Evolutionary conservation across 345 rosid genomes (phyloP).

Genomic region (Lepidium didymum): DNA sequence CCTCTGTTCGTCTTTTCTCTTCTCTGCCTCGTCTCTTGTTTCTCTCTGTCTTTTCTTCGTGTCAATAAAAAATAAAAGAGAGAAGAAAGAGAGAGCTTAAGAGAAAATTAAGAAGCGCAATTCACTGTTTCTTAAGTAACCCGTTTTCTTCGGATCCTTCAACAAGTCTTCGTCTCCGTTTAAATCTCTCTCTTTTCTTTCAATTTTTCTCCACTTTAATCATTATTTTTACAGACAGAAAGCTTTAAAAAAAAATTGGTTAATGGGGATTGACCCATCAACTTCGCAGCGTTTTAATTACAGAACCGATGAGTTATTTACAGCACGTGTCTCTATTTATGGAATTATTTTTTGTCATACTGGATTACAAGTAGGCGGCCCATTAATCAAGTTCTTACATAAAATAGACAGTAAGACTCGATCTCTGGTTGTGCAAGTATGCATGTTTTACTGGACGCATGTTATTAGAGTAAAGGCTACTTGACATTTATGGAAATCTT

Average conservation of each 20-base stretch:
- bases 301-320: slow-evolving; percentile 13
- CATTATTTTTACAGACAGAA: slow-evolving; percentile 13
- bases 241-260: background rate
- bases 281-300: slow-evolving; percentile 25
- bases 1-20: slow-evolving; percentile 25
- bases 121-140: slow-evolving; percentile 13
- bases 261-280: slow-evolving; percentile 16
- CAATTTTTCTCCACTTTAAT: background rate
- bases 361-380: too few relatives aligned
- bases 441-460: too few relatives aligned
- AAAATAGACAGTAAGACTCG: too few relatives aligned
- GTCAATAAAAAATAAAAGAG: background rate
- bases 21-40: slow-evolving; percentile 5
- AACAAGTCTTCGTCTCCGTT: slow-evolving; percentile 19
- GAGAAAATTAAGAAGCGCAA: slow-evolving; percentile 13
- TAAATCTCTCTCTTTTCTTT: slow-evolving; percentile 8
- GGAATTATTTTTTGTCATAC: slow-evolving; percentile 10
- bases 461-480: too few relatives aligned
- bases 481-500: too few relatives aligned
- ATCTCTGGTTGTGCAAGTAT: too few relatives aligned
- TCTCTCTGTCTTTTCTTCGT: slow-evolving; percentile 16
- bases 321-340: slow-evolving; percentile 25
- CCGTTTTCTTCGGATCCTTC: slow-evolving; percentile 35
- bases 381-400: background rate
- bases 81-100: background rate